Base-by-base conservation (phyloP, 2,329 filamentous ascomycete genomes). In the Samsoniella hepiali region DNA sequence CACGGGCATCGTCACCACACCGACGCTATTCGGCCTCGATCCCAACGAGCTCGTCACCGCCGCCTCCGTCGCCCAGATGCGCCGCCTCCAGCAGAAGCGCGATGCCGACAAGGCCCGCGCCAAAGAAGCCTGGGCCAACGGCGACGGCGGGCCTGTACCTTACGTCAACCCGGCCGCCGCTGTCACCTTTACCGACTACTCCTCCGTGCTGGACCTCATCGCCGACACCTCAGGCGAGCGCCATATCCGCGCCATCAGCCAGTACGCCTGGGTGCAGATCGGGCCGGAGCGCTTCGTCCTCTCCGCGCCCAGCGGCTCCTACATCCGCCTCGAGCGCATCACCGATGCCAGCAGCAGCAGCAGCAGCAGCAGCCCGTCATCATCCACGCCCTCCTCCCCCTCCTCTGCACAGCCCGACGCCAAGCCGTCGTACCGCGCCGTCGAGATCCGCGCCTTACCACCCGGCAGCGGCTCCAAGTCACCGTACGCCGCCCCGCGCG, bases 1-100 rank as follows among this genome's bases (percentile, higher is more conserved):
- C 58, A 90, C 88, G 0, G 95, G 95, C 5, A 91, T 99, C 58
- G 85, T 97, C 3, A 96, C 93, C 0, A 93, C 91, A 0, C 94
- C 95, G 0, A 97, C 95, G 0, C 80, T 99, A 2, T 97, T 98
- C 69, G 95, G 95, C 1, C 85, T 99, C 8, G 91, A 98, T 72
- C 94, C 95, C 1, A 82, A 84, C 34, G 88, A 94, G 71, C 71
- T 97, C 3, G 80, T 98, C 3, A 79, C 89, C 29, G 81, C 84
- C n/a, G 86, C 86, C 5, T 86, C 84, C 10, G 80, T 85, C 7
- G 78, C 85, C 22, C 84, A 88, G 3, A 80, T 97, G 78, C 79
- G 80, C 57, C 73, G 78, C 17, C 75, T 88, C 5, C 83, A 83
- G 60, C 74, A 80, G 38, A 74, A 78, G 17, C 82, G 79, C 56